Percentiles rank a stretch among this genome's conserved stretches.
Evolutionary conservation across 768 basidiomycete species (phyloP).

Genomic region (Mycena indigotica): DNA sequence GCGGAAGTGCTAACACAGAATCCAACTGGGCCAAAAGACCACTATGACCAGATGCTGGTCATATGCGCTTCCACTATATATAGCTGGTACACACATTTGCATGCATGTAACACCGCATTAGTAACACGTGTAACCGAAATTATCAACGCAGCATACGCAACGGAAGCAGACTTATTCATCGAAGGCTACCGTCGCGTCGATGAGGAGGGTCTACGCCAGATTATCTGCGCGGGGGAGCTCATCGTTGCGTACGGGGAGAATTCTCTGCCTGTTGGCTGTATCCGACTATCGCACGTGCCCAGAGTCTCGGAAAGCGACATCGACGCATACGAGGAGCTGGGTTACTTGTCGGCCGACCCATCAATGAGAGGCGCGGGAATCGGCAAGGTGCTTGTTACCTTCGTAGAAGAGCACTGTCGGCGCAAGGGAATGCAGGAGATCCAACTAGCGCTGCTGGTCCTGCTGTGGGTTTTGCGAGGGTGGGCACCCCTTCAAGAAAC

Average conservation of each 20-base stretch:
- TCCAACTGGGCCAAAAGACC: no score
- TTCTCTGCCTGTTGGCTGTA: neutral
- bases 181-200: neutral
- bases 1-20: no score
- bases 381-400: neutral
- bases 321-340: neutral
- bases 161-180: neutral
- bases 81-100: no score
- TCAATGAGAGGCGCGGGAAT: neutral
- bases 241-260: neutral
- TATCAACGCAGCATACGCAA: slow-evolving; percentile 1
- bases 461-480: neutral
- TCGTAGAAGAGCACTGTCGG: neutral
- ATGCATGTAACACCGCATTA: no score
- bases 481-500: neutral
- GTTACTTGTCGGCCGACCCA: neutral
- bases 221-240: slow-evolving; percentile 5
- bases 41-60: no score
- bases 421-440: neutral
- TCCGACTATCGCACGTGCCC: neutral
- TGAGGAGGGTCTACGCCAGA: neutral
- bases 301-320: neutral
- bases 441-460: neutral
- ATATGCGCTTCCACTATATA: no score
- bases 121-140: neutral